A percentile compares a stretch with the other conserved stretches of the same genome.
These are phyloP conservation scores for Zasmidium angulare DNA, from an alignment of 2,329 filamentous ascomycete genomes.

Conservation along the genomic window DNA sequence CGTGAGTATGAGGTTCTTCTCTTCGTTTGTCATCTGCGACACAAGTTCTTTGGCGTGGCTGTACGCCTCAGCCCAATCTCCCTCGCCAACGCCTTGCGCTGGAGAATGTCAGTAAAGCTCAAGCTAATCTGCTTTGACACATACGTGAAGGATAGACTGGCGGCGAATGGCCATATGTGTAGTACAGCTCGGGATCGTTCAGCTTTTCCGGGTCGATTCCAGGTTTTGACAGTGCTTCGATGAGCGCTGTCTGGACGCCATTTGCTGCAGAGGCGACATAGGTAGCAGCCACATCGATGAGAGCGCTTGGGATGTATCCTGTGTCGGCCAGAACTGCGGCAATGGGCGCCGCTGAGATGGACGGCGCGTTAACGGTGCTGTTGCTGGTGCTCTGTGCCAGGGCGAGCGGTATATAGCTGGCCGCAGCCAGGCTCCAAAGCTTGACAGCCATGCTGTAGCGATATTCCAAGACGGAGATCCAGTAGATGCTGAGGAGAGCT, in stretches of 20 bases:
- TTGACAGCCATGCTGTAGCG: neutral
- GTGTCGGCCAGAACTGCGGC: constrained; percentile 12
- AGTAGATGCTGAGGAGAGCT: neutral
- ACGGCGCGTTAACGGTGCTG: neutral
- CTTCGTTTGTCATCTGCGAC: constrained; percentile 37
- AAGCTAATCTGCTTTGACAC: neutral
- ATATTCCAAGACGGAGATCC: neutral
- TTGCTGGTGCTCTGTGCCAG: neutral
- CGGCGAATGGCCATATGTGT: constrained; percentile 31
- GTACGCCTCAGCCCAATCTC: constrained; percentile 41
- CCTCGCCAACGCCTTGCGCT: constrained; percentile 22
- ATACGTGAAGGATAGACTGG: constrained; percentile 33
- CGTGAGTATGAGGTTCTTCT: constrained; percentile 43
- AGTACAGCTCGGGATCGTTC: constrained; percentile 26
- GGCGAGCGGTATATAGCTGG: neutral
- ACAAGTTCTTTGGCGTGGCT: constrained; percentile 41
- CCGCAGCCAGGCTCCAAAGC: neutral
- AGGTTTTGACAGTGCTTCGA: constrained; percentile 11
- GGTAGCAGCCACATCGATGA: constrained; percentile 13
- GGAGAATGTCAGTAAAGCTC: constrained; percentile 3
- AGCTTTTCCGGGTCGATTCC: constrained; percentile 13
- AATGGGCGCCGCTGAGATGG: constrained; percentile 8
- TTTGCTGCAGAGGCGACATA: constrained; percentile 14
- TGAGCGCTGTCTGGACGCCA: constrained; percentile 10
- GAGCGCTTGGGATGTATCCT: constrained; percentile 14